A percentile compares a stretch with the other conserved stretches of the same genome.
phyloP scores from a whole-genome alignment of 1,284 basidiomycete genomes.

The Apiotrichum sp. region DNA sequence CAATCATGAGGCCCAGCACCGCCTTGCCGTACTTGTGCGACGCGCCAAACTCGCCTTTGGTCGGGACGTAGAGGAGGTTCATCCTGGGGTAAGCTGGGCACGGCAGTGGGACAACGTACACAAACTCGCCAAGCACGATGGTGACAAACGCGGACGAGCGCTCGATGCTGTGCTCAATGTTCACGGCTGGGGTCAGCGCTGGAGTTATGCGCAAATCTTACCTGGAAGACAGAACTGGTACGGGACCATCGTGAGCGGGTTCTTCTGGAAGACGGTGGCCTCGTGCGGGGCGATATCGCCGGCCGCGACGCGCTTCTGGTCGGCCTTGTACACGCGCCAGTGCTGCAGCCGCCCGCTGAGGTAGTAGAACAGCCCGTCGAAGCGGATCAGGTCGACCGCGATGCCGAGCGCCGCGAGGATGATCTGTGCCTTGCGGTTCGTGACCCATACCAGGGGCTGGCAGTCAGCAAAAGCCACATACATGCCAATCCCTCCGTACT shows the following conservation, averaged over 20 bases:
- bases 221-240: not conserved
- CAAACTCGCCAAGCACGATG: slow-evolving; percentile 26
- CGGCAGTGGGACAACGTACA: not conserved
- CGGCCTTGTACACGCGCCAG: not conserved
- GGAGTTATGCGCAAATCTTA: not conserved
- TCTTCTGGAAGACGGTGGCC: not conserved
- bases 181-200: slow-evolving; percentile 33
- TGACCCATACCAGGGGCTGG: slow-evolving; percentile 38
- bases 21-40: slow-evolving; percentile 41
- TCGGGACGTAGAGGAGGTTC: slow-evolving; percentile 13
- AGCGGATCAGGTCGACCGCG: slow-evolving; percentile 21
- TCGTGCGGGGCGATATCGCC: slow-evolving; percentile 1
- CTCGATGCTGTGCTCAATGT: slow-evolving; percentile 49
- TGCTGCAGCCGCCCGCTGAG: slow-evolving; percentile 9
- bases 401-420: slow-evolving; percentile 27
- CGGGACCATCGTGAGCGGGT: not conserved
- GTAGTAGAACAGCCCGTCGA: slow-evolving; percentile 21
- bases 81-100: not conserved
- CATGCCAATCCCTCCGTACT: slow-evolving; percentile 17
- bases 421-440: slow-evolving; percentile 25
- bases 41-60: slow-evolving; percentile 16
- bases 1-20: slow-evolving; percentile 44
- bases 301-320: not conserved
- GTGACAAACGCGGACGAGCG: slow-evolving; percentile 44
- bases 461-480: slow-evolving; percentile 1